These are phyloP conservation scores for Phoma sp. DNA, from an alignment of 2,329 filamentous ascomycete genomes.

Conservation along the genomic window DNA sequence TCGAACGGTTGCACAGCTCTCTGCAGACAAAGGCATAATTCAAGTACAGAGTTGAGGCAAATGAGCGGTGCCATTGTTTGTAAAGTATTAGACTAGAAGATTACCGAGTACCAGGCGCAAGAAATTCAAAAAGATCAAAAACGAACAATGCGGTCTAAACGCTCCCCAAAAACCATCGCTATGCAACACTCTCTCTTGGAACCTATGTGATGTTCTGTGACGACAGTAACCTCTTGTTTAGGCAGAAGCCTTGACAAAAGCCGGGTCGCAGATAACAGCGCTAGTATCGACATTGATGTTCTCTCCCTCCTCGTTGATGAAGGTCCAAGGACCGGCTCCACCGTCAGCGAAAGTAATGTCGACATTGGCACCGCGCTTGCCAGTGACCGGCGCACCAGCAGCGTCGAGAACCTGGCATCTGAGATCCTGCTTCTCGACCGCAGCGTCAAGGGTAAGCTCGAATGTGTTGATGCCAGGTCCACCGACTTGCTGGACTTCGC, in stretches of 20 bases:
- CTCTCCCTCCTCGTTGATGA: conserved; percentile 9
- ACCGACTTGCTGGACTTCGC: conserved; percentile 1
- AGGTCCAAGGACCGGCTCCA: conserved; percentile 20
- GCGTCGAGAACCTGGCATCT: conserved; percentile 25
- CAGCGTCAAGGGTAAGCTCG: conserved; percentile 17
- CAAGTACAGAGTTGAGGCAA: background rate
- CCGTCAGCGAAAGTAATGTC: conserved; percentile 27
- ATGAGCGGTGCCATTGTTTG: background rate
- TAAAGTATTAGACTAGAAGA: background rate
- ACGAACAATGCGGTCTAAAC: background rate
- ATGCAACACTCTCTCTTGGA: background rate
- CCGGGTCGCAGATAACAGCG: conserved; percentile 24
- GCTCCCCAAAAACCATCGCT: background rate
- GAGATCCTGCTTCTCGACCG: conserved; percentile 12
- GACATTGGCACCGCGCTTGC: conserved; percentile 19
- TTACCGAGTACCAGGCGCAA: background rate
- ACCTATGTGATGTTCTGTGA: background rate
- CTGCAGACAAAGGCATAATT: background rate
- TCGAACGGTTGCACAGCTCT: no score
- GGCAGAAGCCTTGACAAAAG: conserved; percentile 14
- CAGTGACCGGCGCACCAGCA: conserved; percentile 13
- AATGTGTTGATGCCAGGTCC: conserved; percentile 14
- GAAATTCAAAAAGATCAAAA: background rate
- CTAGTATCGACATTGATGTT: conserved; percentile 12
- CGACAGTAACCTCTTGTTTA: background rate